Percentiles rank a stretch among this genome's conserved stretches.
Evolutionary conservation across 2,329 filamentous ascomycete species (phyloP).

Genomic region (Hypoxylon sp.): DNA sequence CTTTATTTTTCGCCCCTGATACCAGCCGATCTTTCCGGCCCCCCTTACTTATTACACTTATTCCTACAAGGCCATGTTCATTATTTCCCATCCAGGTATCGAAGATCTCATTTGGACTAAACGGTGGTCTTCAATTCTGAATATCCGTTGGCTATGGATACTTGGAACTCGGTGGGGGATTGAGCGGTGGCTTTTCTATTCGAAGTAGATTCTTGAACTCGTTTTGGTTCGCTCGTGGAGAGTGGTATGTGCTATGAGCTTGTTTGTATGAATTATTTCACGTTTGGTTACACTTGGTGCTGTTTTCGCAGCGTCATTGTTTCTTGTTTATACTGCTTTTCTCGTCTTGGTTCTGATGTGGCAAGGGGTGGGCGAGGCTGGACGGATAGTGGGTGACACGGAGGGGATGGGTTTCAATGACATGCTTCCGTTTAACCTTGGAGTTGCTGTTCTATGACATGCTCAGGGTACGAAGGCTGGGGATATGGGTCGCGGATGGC

Average conservation of each 20-base stretch:
- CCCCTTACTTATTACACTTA: background rate
- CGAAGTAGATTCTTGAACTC: conserved; percentile 11
- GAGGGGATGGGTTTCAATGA: conserved; percentile 2
- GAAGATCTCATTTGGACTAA: no score
- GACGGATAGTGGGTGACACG: background rate
- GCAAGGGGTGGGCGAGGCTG: conserved; percentile 2
- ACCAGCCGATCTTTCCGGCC: conserved; percentile 36
- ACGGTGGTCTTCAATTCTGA: no score
- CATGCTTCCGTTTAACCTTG: no score
- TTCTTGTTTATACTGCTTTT: conserved; percentile 19
- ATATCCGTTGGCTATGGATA: no score
- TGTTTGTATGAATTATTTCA: conserved; percentile 14
- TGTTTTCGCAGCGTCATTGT: no score
- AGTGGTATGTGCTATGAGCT: conserved; percentile 3
- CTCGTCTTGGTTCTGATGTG: conserved; percentile 5
- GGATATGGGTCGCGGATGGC: background rate
- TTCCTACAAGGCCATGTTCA: no score
- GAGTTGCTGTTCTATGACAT: background rate
- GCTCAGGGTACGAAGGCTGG: background rate
- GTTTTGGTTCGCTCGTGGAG: conserved; percentile 1
- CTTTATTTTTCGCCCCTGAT: conserved; percentile 33
- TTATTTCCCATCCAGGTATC: no score
- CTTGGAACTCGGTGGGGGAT: no score
- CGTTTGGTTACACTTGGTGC: no score
- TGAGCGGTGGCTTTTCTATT: background rate